Conservation (phyloP, 345 rosid species). For the thale cress (Arabidopsis thaliana) region TAIR10.1 NC_003070.9:26317501-26318000, state of each 20-base stretch:
- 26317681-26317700: slow-evolving; percentile 37
- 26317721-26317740: slow-evolving; percentile 8
- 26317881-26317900: slow-evolving; percentile 35
- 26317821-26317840: background rate
- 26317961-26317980: slow-evolving; percentile 24
- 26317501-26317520: slow-evolving; percentile 24
- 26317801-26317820: background rate
- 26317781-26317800: slow-evolving; percentile 14
- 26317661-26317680: slow-evolving; percentile 41
- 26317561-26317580: background rate
- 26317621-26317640: background rate
- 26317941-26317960: slow-evolving; percentile 30
- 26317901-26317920: background rate
- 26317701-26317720: slow-evolving; percentile 35
- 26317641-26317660: slow-evolving; percentile 22
- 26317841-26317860: background rate
- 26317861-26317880: slow-evolving; percentile 26
- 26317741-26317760: slow-evolving; percentile 11
- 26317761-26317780: slow-evolving; percentile 23
- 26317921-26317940: slow-evolving; percentile 26
- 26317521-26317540: slow-evolving; percentile 12
- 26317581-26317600: background rate
- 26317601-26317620: background rate
- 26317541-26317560: background rate
- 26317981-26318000: slow-evolving; percentile 40